Conservation (phyloP, 306 rosid genomes). For the Casuarina glauca region DNA sequence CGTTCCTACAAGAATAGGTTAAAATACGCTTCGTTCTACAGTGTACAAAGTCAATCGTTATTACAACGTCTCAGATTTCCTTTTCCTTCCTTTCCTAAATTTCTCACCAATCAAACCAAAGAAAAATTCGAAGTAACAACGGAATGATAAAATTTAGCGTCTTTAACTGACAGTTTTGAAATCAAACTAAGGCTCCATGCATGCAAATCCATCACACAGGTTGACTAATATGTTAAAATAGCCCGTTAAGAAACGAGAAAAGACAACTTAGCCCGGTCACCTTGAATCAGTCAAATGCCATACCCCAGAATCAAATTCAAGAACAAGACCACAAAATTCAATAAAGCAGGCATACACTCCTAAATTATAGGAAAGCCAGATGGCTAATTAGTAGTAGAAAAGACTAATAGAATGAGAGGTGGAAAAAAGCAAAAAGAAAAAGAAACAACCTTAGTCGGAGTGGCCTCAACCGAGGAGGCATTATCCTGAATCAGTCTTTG, state of each 20-base stretch:
- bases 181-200: not conserved
- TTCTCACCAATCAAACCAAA: slow-evolving; percentile 5
- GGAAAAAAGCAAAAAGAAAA: not conserved
- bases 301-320: not conserved
- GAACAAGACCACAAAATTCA: slow-evolving; percentile 13
- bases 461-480: slow-evolving; percentile 29
- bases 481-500: slow-evolving; percentile 55
- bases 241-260: not conserved
- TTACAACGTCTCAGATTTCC: not conserved
- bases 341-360: slow-evolving; percentile 1
- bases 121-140: not conserved
- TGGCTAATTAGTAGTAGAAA: not conserved
- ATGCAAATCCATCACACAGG: not conserved
- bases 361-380: not conserved
- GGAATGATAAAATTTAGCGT: not conserved
- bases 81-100: slow-evolving; percentile 7
- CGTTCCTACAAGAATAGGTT: not conserved
- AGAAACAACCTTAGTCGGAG: slow-evolving; percentile 54
- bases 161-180: not conserved
- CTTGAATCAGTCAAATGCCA: slow-evolving; percentile 11
- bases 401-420: not conserved
- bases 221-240: not conserved
- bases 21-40: not conserved
- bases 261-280: slow-evolving; percentile 1
- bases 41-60: not conserved